Evolutionary conservation across 148 eudicot genomes (phyloP), one percentile per base, ranked within the genome.

Genomic region (Rhododendron vialii): DNA sequence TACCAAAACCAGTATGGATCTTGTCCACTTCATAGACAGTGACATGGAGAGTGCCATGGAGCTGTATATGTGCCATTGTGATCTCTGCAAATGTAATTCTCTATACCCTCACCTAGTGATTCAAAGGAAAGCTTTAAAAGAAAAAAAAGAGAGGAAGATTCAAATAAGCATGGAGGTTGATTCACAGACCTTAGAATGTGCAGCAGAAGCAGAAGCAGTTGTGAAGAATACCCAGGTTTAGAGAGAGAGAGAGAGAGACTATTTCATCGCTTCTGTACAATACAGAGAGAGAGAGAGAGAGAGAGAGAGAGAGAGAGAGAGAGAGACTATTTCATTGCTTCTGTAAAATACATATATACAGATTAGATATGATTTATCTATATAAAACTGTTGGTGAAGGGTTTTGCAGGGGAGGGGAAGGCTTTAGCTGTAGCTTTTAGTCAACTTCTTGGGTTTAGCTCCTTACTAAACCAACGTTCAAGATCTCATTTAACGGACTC

Each of bases 21-120:
- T 87, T 89, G 76, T 85, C 88, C 20, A 95, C 95, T 84, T 95
- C 95, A 81, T 36, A 92, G 74, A 95, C 85, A 1, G 98, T 93
- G 24, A 84, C 93, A 84, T 95, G 94, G 28, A 95, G 89, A 41
- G 98, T 95, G 26, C 98, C 98, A 85, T 95, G 98, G 35, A 95
- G 92, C 90, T 92, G 83, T 24, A 92, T 87, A 82, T 85, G 92
- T 53, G 93, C 93, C 98, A 94, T 94, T 80, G 80, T 61, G 41
- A 12, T n/a, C n/a, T 28, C 83, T 80, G 63, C 65, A 80, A 51
- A 51, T 51, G 43, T 33, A 80, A 50, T 35, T 53, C 9, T 0
- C 38, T 2, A 36, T 36, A 80, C 8, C 22, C 65, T 80, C 65
- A 80, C 20, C 8, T 30, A 71, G 18, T 30, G 8, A 4, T 71